These are phyloP conservation scores for Cryptosporidium baileyi DNA, from an alignment of 169 alveolate genomes.

Conservation along the genomic window DNA sequence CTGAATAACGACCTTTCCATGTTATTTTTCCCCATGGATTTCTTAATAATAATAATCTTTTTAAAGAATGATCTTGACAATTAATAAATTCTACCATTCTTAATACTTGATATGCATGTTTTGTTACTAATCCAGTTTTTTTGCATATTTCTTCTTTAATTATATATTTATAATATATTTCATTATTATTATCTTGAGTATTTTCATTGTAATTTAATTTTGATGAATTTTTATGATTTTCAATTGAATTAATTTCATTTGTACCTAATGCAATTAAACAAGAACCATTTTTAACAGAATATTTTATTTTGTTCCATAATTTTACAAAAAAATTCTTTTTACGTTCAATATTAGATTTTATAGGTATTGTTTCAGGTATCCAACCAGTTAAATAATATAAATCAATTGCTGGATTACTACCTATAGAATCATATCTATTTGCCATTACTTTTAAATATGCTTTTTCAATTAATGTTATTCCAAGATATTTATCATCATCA, in stretches of 20 bases:
- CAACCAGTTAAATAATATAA: slow-evolving; percentile 90
- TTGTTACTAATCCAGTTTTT: slow-evolving; percentile 80
- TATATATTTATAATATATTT: not conserved
- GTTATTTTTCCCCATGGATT: slow-evolving; percentile 93
- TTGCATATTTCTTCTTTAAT: slow-evolving; percentile 16
- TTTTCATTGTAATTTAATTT: not conserved
- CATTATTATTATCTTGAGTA: not conserved
- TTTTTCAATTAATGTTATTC: slow-evolving; percentile 92
- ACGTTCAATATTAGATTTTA: slow-evolving; percentile 68
- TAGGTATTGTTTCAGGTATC: slow-evolving; percentile 91
- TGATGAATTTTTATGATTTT: not conserved
- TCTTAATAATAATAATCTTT: slow-evolving; percentile 81
- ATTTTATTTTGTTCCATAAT: slow-evolving; percentile 29
- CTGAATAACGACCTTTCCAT: slow-evolving; percentile 86
- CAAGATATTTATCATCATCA: slow-evolving; percentile 80
- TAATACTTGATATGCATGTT: slow-evolving; percentile 87
- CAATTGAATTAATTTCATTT: not conserved
- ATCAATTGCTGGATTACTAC: slow-evolving; percentile 92
- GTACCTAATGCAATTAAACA: slow-evolving; percentile 56
- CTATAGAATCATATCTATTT: slow-evolving; percentile 87
- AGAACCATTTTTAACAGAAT: slow-evolving; percentile 13
- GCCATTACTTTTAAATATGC: slow-evolving; percentile 90
- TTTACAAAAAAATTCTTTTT: slow-evolving; percentile 8
- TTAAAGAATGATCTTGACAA: slow-evolving; percentile 16
- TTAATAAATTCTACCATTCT: slow-evolving; percentile 76